Conservation (phyloP, 805 yeast genomes). For the Lachancea fermentati region DNA sequence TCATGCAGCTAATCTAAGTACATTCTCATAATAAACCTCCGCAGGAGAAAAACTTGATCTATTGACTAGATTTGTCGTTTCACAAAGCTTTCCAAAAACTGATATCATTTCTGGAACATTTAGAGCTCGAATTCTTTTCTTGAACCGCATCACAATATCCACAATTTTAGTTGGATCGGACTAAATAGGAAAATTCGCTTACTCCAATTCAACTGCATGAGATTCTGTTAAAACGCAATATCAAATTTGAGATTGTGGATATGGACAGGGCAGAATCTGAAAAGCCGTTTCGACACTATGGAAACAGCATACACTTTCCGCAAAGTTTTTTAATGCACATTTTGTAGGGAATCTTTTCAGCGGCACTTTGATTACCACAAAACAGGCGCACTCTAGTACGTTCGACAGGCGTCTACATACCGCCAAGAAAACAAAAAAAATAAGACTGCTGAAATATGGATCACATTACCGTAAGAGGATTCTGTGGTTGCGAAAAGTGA, state of each 20-base stretch:
- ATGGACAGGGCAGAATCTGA: slow-evolving; percentile 63
- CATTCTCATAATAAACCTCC: slow-evolving; percentile 51
- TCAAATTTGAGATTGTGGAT: slow-evolving; percentile 85
- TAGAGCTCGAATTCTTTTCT: slow-evolving; percentile 85
- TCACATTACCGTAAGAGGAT: slow-evolving; percentile 55
- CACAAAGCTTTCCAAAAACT: slow-evolving; percentile 66
- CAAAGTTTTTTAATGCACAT: slow-evolving; percentile 51
- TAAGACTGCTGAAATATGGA: slow-evolving; percentile 58
- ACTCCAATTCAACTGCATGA: slow-evolving; percentile 66
- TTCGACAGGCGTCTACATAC: slow-evolving; percentile 73
- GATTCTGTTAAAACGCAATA: slow-evolving; percentile 92
- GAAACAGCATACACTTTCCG: slow-evolving; percentile 51
- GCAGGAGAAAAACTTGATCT: slow-evolving; percentile 54
- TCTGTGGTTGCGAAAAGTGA: slow-evolving; percentile 54
- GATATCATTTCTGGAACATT: slow-evolving; percentile 67
- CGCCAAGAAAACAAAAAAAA: slow-evolving; percentile 39
- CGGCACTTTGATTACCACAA: slow-evolving; percentile 62
- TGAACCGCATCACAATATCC: slow-evolving; percentile 87
- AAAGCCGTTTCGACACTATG: slow-evolving; percentile 61
- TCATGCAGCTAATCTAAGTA: slow-evolving; percentile 80
- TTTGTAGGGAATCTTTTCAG: slow-evolving; percentile 67
- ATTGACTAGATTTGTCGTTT: slow-evolving; percentile 80
- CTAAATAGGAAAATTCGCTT: slow-evolving; percentile 61
- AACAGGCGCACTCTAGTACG: slow-evolving; percentile 74
- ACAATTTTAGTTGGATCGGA: slow-evolving; percentile 67